Evolutionary conservation across 495 filamentous ascomycete genomes (phyloP).

Genomic region (Neurospora discreta): DNA sequence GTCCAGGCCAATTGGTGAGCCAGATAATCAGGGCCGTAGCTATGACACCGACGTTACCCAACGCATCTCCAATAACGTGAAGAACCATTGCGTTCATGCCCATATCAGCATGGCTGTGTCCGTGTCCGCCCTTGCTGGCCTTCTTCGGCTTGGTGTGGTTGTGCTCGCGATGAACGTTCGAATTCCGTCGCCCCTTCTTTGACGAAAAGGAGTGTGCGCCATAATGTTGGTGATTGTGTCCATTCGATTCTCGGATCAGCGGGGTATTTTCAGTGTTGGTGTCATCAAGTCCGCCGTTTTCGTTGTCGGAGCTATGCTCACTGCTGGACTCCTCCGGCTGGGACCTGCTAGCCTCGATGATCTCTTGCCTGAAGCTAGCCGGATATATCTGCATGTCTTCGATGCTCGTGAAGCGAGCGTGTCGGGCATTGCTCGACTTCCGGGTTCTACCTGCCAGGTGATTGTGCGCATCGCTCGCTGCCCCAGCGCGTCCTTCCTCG

Average conservation of each 20-base stretch:
- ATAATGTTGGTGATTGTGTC: constrained; percentile 12
- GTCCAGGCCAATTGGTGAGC: constrained; percentile 53
- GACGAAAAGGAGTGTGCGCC: constrained; percentile 12
- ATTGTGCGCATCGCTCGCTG: constrained; percentile 4
- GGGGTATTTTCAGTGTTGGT: constrained; percentile 36
- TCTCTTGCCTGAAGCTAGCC: constrained; percentile 80
- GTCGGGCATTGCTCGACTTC: constrained; percentile 40
- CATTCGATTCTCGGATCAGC: constrained; percentile 19
- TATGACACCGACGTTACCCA: constrained; percentile 96
- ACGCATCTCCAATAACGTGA: constrained; percentile 90
- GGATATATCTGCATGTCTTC: constrained; percentile 79
- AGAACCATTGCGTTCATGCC: constrained; percentile 98
- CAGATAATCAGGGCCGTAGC: constrained; percentile 86
- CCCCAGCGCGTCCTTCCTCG: constrained; percentile 17
- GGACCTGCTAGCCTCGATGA: constrained; percentile 60
- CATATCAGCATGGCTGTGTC: constrained; percentile 75
- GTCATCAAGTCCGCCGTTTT: constrained; percentile 39
- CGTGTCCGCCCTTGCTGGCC: constrained; percentile 46
- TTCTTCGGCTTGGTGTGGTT: constrained; percentile 72
- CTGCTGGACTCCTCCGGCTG: constrained; percentile 36
- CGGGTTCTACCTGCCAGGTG: constrained; percentile 17
- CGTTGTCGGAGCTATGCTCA: constrained; percentile 43
- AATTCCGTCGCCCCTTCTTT: constrained; percentile 25
- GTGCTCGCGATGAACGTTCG: constrained; percentile 49
- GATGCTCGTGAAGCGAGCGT: constrained; percentile 41